Evolutionary conservation across 169 alveolate genomes (phyloP).

Genomic region (Plasmodium gallinaceum): DNA sequence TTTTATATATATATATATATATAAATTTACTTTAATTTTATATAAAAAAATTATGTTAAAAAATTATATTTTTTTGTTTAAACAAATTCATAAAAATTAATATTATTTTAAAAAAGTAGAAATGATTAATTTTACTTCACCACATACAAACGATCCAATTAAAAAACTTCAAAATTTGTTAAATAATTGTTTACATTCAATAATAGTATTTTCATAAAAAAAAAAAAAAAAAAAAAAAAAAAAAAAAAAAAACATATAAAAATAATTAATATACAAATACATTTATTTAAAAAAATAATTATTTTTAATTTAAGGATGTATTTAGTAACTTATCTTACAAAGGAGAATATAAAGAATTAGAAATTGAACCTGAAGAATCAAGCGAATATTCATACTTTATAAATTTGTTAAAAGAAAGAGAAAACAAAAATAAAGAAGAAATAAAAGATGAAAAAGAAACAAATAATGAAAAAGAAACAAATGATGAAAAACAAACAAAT

Average conservation of each 20-base stretch:
- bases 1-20: neutral
- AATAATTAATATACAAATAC: neutral
- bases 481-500: neutral
- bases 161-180: constrained; percentile 63
- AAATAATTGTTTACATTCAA: constrained; percentile 52
- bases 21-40: neutral
- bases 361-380: constrained; percentile 13
- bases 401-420: constrained; percentile 35
- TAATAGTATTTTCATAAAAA: constrained; percentile 15
- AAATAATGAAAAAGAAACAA: neutral
- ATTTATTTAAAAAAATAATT: neutral
- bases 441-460: neutral
- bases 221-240: neutral
- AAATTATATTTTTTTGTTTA: neutral
- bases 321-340: constrained; percentile 56
- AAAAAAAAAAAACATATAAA: too few relatives aligned
- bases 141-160: constrained; percentile 57
- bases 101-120: constrained; percentile 4
- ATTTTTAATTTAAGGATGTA: constrained; percentile 37
- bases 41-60: neutral
- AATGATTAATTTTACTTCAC: constrained; percentile 66
- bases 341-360: constrained; percentile 57
- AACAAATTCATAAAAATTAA: neutral
- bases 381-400: constrained; percentile 48
- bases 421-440: constrained; percentile 1